These are phyloP conservation scores for Drechslera avenae DNA, from an alignment of 2,329 filamentous ascomycete genomes.

Conservation along the genomic window DNA sequence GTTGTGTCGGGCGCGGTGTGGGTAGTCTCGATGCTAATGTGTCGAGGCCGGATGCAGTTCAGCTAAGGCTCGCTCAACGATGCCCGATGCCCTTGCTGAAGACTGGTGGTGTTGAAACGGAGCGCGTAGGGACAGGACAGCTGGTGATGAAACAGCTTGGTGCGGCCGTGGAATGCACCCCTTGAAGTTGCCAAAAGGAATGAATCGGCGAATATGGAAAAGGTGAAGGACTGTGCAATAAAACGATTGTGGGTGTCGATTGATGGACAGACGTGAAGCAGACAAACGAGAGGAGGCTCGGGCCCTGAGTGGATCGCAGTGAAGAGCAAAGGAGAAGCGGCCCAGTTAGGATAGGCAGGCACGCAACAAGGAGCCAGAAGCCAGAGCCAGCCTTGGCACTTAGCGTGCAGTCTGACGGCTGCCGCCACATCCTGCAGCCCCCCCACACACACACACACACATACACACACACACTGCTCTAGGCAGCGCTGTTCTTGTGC, in stretches of 20 bases:
- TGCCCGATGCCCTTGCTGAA: slow-evolving; percentile 8
- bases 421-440: background rate
- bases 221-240: slow-evolving; percentile 9
- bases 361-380: slow-evolving; percentile 11
- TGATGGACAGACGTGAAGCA: slow-evolving; percentile 20
- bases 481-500: background rate
- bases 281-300: slow-evolving; percentile 28
- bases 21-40: no score
- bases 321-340: slow-evolving; percentile 18
- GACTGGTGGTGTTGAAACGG: slow-evolving; percentile 37
- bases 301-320: slow-evolving; percentile 17
- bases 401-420: slow-evolving; percentile 8
- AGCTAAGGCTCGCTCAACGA: slow-evolving; percentile 18
- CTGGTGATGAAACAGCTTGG: slow-evolving; percentile 22
- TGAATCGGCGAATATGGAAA: slow-evolving; percentile 18
- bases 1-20: background rate
- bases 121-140: slow-evolving; percentile 38
- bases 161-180: slow-evolving; percentile 43
- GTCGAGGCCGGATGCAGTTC: slow-evolving; percentile 3
- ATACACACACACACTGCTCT: slow-evolving; percentile 5
- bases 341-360: slow-evolving; percentile 14
- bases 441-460: slow-evolving; percentile 1
- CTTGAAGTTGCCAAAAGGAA: slow-evolving; percentile 40
- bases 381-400: slow-evolving; percentile 15
- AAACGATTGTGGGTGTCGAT: slow-evolving; percentile 40